Evolutionary conservation across 2,329 filamentous ascomycete genomes (phyloP).

Genomic region (Phialophora chinensis): DNA sequence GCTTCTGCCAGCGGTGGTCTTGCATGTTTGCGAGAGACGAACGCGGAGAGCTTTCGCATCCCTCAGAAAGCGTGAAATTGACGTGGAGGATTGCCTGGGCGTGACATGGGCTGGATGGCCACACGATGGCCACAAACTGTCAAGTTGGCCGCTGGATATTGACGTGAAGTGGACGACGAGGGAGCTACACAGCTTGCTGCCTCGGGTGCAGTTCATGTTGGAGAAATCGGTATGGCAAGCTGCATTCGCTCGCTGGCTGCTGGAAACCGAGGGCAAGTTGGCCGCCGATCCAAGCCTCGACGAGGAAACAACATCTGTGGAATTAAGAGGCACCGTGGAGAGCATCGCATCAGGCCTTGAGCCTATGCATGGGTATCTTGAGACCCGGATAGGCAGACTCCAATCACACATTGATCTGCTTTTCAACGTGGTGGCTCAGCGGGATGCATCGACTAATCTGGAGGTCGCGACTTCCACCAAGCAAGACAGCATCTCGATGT

Average conservation of each 20-base stretch:
- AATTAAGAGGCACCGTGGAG: background rate
- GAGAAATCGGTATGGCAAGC: background rate
- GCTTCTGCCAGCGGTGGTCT: background rate
- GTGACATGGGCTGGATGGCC: background rate
- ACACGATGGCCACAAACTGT: background rate
- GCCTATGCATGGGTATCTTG: background rate
- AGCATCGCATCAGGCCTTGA: background rate
- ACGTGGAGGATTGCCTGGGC: background rate
- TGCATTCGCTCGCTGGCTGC: background rate
- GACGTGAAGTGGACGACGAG: background rate
- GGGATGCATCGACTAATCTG: background rate
- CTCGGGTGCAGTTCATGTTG: background rate
- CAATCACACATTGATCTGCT: slow-evolving; percentile 1
- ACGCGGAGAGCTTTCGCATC: background rate
- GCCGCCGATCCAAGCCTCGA: background rate
- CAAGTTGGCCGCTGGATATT: background rate
- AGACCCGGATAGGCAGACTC: background rate
- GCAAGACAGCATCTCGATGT: slow-evolving; percentile 5
- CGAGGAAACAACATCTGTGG: background rate
- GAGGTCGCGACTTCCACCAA: background rate
- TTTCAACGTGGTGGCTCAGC: background rate
- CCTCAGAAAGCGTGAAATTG: background rate
- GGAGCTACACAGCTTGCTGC: background rate
- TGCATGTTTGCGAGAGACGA: background rate
- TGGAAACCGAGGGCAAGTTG: background rate